These are phyloP conservation scores for Aspergillus biplanus DNA, from an alignment of 495 filamentous ascomycete species.

Conservation along the genomic window DNA sequence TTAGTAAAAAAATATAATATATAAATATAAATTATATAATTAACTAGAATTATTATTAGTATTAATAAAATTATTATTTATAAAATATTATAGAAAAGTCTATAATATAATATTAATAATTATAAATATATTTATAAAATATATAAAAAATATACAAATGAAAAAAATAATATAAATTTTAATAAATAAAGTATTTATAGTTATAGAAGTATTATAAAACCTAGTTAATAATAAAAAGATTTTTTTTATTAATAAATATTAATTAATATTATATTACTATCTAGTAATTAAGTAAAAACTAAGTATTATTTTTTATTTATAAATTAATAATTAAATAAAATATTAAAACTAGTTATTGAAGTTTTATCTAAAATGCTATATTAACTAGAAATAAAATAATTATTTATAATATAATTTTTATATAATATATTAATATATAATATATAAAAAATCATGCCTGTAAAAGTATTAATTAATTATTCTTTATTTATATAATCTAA, in stretches of 20 bases:
- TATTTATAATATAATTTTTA: background rate
- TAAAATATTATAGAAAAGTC: background rate
- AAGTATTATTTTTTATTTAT: no score
- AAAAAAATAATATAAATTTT: background rate
- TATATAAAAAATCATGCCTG: background rate
- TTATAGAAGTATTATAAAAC: background rate
- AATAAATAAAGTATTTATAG: slow-evolving; percentile 6
- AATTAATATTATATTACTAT: background rate
- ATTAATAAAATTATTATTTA: slow-evolving; percentile 3
- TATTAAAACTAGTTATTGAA: background rate
- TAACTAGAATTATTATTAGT: background rate
- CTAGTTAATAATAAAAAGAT: background rate
- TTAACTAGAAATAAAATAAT: background rate
- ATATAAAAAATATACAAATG: slow-evolving; percentile 3
- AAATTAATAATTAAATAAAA: background rate
- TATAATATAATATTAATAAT: slow-evolving; percentile 8
- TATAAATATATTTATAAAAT: background rate
- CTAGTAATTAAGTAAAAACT: background rate
- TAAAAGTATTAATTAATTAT: no score
- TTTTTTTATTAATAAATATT: slow-evolving; percentile 4
- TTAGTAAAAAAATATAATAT: slow-evolving; percentile 1
- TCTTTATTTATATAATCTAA: background rate
- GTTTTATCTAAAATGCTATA: background rate
- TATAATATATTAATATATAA: background rate
- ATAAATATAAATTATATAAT: slow-evolving; percentile 1